A percentile compares a stretch with the other conserved stretches of the same genome.
Conservation (phyloP, 2,329 filamentous ascomycete species). For the Talaromyces atroroseus region DNA sequence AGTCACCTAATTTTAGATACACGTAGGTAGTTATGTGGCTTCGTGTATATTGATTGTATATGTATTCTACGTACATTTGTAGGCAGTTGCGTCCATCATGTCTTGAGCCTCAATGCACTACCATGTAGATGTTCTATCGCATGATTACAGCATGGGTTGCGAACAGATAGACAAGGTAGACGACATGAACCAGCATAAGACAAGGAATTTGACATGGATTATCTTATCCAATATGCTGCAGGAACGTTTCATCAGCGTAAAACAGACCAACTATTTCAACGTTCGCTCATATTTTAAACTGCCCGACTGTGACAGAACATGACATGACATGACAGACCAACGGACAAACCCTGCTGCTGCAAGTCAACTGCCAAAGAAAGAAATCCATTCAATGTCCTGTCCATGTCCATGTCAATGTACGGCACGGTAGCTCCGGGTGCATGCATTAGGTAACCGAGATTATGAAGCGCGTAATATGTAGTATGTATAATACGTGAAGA, state of each 20-base stretch:
- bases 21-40: too few species aligned
- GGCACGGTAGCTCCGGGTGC: background rate
- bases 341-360: too few species aligned
- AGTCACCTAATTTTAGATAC: too few species aligned
- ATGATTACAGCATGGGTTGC: background rate
- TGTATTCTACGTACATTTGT: background rate
- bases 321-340: too few species aligned
- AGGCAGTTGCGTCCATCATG: background rate
- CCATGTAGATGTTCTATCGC: background rate
- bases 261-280: background rate
- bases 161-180: too few species aligned
- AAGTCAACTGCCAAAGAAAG: background rate
- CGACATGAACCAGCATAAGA: background rate
- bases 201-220: background rate
- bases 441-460: background rate
- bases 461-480: background rate
- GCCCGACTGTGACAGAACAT: too few species aligned
- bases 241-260: background rate
- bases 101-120: background rate
- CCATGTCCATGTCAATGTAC: background rate
- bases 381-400: background rate
- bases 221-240: background rate
- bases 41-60: too few species aligned
- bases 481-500: background rate
- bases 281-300: background rate